phyloP scores from a whole-genome alignment of 2,329 filamentous ascomycete species.

The Teratosphaeria destructans region DNA sequence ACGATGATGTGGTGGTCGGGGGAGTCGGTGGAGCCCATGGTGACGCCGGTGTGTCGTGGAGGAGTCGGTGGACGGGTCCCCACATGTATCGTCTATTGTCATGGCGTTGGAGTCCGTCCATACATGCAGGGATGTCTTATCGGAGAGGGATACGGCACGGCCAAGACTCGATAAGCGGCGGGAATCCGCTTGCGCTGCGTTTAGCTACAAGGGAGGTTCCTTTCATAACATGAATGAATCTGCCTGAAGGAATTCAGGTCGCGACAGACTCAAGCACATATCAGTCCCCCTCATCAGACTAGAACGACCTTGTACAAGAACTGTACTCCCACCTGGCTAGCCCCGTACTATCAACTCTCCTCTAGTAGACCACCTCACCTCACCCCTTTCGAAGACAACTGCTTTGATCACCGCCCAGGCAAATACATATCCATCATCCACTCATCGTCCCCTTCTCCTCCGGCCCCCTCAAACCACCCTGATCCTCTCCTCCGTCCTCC shows the following conservation, averaged over 20 bases:
- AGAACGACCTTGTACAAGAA: not conserved
- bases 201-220: too few relatives aligned
- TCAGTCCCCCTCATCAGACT: not conserved
- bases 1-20: not conserved
- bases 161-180: not conserved
- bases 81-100: too few relatives aligned
- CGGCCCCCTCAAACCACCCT: too few relatives aligned
- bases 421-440: not conserved
- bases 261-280: not conserved
- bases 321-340: too few relatives aligned
- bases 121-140: not conserved
- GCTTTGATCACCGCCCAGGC: not conserved
- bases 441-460: not conserved
- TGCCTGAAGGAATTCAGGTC: not conserved
- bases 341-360: not conserved
- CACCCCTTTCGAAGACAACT: not conserved
- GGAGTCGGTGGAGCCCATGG: not conserved
- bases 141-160: not conserved
- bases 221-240: not conserved
- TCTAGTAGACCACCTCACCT: not conserved
- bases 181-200: not conserved
- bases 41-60: not conserved
- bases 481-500: too few relatives aligned
- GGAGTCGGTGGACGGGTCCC: too few relatives aligned
- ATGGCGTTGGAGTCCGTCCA: too few relatives aligned